A percentile compares a stretch with the other conserved stretches of the same genome.
phyloP scores from a whole-genome alignment of 2,329 filamentous ascomycete species.

The Neonectria neomacrospora region DNA sequence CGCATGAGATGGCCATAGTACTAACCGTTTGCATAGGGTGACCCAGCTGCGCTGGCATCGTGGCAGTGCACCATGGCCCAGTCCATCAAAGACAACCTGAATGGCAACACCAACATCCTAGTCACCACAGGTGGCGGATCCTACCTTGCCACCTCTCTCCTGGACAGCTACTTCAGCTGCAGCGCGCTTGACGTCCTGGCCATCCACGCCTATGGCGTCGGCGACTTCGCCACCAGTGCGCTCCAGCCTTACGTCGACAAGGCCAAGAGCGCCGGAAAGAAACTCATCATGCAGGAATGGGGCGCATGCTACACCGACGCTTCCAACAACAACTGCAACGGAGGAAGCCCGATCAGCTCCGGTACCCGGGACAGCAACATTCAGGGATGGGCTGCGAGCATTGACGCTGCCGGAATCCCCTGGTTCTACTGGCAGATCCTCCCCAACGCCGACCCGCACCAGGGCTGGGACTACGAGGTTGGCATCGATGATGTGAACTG shows the following conservation, averaged over 20 bases:
- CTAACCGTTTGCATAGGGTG: conserved; percentile 21
- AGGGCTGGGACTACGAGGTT: conserved; percentile 48
- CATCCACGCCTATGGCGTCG: conserved; percentile 32
- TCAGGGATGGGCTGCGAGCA: conserved; percentile 40
- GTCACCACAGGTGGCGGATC: conserved; percentile 37
- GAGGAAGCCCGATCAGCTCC: conserved; percentile 19
- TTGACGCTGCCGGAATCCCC: conserved; percentile 46
- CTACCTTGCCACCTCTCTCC: conserved; percentile 33
- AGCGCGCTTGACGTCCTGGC: conserved; percentile 11
- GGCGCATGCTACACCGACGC: conserved; percentile 44
- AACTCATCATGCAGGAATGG: conserved; percentile 43
- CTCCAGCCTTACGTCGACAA: conserved; percentile 41
- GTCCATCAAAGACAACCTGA: conserved; percentile 36
- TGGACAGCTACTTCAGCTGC: conserved; percentile 19
- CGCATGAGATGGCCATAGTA: too few species aligned
- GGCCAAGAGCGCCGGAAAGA: conserved; percentile 44
- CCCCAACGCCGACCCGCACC: conserved; percentile 46
- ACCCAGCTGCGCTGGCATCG: conserved; percentile 24
- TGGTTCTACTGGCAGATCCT: conserved; percentile 51
- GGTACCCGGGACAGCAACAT: conserved; percentile 43
- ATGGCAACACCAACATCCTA: conserved; percentile 30
- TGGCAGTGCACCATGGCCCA: conserved; percentile 42
- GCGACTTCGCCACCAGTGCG: conserved; percentile 39
- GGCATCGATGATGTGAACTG: conserved; percentile 43
- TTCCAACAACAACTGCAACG: conserved; percentile 44